Evolutionary conservation across 441 rosid species (phyloP).

Genomic region (Populus hybrid): DNA sequence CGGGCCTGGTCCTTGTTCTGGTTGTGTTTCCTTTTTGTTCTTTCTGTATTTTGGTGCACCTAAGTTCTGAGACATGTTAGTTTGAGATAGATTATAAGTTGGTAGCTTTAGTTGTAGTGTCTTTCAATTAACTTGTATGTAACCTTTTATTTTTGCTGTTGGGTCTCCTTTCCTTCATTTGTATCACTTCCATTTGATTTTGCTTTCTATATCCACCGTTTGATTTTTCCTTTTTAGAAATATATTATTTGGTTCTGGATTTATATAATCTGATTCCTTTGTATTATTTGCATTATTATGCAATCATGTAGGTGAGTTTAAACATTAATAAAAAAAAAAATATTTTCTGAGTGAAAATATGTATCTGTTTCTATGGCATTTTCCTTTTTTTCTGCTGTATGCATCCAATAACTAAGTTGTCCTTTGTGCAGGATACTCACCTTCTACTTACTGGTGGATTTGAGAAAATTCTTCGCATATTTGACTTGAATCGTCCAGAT

Average conservation of each 20-base stretch:
- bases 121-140: background rate
- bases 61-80: background rate
- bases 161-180: background rate
- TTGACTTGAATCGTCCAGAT: conserved; percentile 78
- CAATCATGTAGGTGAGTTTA: background rate
- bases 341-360: background rate
- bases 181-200: background rate
- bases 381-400: background rate
- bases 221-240: background rate
- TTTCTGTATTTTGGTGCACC: background rate
- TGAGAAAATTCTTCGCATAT: conserved; percentile 85
- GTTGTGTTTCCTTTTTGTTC: background rate
- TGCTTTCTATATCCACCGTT: background rate
- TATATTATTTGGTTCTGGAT: background rate
- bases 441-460: conserved; percentile 84
- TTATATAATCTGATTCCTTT: background rate
- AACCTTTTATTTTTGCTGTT: background rate
- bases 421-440: conserved; percentile 62
- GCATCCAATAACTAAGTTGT: background rate
- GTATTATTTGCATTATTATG: background rate
- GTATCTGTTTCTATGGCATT: background rate
- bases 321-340: background rate
- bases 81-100: background rate
- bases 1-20: background rate
- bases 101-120: background rate